Base-by-base conservation (phyloP, 441 rosid species). In the Adansonia grandidieri region DNA sequence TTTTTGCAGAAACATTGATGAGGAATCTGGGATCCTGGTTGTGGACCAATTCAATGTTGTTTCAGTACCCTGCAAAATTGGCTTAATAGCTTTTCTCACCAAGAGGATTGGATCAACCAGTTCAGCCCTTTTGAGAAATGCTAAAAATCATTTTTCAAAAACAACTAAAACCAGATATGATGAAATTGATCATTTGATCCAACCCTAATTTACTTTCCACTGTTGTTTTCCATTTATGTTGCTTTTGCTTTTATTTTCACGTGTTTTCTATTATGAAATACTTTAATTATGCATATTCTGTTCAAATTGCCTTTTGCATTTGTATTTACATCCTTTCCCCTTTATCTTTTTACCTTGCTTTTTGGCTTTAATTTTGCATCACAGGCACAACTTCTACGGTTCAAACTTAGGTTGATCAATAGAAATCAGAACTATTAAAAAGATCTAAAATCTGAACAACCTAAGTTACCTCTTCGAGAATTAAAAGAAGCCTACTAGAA, bases 1-100 rank as follows among this genome's bases (percentile, higher is more conserved):
- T 47, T 64, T 71, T 68, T 70, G 74, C 89, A 84, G 89, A 86
- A 84, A 83, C 75, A 78, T 50, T 84, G 77, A 80, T 54, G 75
- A 62, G 74, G 75, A 66, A 73, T 5, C n/a, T n/a, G 81, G 65
- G 80, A 67, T 42, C 66, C 15, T 37, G 72, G 45, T 11, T 48
- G 61, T 37, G 15, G 15, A 45, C 71, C 58, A 80, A 77, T 65
- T 32, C 69, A 63, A 64, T 62, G 69, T 42, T 75, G 61, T 44
- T 44, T 65, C 44, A 75, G 74, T 47, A 50, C 79, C 69, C 79
- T 32, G 67, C 67, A 69, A 77, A 84, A 73, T 66, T 75, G 80
- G 84, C 79, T 66, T 73, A 80, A 77, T 72, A 17, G 9, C 51
- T 82, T 78, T 77, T 77, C n/a, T 76, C 79, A 48, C 17, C 28